Base-by-base conservation (phyloP, 164 flowering plant genomes). In the Echeveria elegans region DNA sequence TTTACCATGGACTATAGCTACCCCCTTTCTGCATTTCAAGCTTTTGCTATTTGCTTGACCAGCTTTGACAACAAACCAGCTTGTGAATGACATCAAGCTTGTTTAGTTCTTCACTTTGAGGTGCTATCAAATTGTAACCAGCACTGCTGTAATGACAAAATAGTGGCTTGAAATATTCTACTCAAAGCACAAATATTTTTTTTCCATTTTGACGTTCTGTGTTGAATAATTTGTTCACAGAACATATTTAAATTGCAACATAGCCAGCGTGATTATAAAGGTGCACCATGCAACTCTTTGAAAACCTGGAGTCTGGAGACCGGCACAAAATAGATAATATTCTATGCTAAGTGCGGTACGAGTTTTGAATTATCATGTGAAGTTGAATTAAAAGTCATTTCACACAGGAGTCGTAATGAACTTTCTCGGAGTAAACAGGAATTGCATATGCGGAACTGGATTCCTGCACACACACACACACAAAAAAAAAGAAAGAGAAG, bases 1-100 rank as follows among this genome's bases (percentile, higher is more conserved):
- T 86, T 86, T 71, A 86, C 90, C 26, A 83, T 86, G 88, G 88
- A 86, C 52, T 86, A 86, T 68, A 73, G 80, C 14, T 85, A 85
- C 41, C 89, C 89, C 2, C 77, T 82, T n/a, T 82, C 86, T 67
- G 83, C 86, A 21, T 80, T 82, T 65, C 86, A 82, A 67, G 86
- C 83, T 37, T 82, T 82, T 72, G 82, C 83, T 1, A 74, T 80
- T 63, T 82, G 83, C 78, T 66, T 82, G 64, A 82, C 83, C 76
- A 78, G 83, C 81, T 82, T 82, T 68, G 86, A 80, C 69, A 82
- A 82, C 31, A 82, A 82, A 70, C 81, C 79, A 32, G 86, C 83
- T 23, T 82, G 86, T 65, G 86, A 82, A 72, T 80, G 71, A 78
- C 40, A 29, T 14, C 24, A 12, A n/a, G 18, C 30, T 62, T 67